Evolutionary conservation across 495 filamentous ascomycete genomes (phyloP).

Genomic region (Lasiosphaeria miniovina): DNA sequence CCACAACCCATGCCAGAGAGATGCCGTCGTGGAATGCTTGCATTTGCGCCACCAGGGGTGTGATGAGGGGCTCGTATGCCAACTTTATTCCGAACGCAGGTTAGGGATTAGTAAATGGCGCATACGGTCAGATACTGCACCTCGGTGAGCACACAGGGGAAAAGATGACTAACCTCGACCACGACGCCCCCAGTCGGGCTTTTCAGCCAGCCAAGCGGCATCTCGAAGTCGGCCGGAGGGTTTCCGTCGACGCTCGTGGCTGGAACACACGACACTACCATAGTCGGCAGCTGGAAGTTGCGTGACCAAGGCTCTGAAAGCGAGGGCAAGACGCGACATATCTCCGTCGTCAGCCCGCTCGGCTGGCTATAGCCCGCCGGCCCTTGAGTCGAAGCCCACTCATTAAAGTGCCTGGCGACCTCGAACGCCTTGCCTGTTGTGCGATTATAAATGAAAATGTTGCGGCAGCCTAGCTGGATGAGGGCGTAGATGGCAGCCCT

Average conservation of each 20-base stretch:
- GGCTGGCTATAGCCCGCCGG: slow-evolving; percentile 34
- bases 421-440: slow-evolving; percentile 57
- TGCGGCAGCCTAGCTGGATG: slow-evolving; percentile 71
- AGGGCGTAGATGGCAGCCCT: slow-evolving; percentile 76
- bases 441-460: slow-evolving; percentile 79
- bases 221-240: slow-evolving; percentile 68
- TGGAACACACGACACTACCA: slow-evolving; percentile 74
- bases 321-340: slow-evolving; percentile 60
- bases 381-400: slow-evolving; percentile 34
- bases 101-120: not conserved
- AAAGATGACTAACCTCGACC: slow-evolving; percentile 48
- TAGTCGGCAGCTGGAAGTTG: slow-evolving; percentile 62
- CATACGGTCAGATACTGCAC: not conserved
- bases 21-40: slow-evolving; percentile 53
- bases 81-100: slow-evolving; percentile 38
- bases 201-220: slow-evolving; percentile 70
- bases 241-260: slow-evolving; percentile 60
- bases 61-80: slow-evolving; percentile 71
- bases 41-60: slow-evolving; percentile 64
- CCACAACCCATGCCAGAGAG: slow-evolving; percentile 66
- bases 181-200: slow-evolving; percentile 78
- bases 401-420: slow-evolving; percentile 72
- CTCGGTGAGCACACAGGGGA: not conserved
- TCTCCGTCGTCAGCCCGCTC: slow-evolving; percentile 34
- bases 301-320: slow-evolving; percentile 63